Conservation (phyloP, 2,329 filamentous ascomycete genomes). For the Botrytis elliptica region DNA sequence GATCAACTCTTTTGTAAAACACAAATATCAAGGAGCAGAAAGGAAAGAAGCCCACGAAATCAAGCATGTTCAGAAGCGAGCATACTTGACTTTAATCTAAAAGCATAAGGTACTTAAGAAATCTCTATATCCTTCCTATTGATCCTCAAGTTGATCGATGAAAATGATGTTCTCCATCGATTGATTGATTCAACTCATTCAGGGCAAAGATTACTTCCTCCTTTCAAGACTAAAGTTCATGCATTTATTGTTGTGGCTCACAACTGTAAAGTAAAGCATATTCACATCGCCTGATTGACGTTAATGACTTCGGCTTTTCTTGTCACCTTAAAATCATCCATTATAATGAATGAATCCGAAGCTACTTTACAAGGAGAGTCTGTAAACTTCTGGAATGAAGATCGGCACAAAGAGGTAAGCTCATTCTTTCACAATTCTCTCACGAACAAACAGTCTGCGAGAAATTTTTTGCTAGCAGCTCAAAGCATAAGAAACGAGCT, state of each 20-base stretch:
- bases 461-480: neutral
- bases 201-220: neutral
- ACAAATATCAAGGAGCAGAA: no score
- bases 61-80: neutral
- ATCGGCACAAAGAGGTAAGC: neutral
- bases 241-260: neutral
- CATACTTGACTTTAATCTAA: neutral
- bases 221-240: neutral
- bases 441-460: fast-evolving
- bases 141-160: neutral
- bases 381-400: neutral
- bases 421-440: no score
- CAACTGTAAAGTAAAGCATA: neutral
- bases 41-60: neutral
- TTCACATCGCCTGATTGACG: neutral
- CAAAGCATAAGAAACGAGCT: neutral
- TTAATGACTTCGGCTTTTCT: neutral
- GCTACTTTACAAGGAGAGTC: fast-evolving
- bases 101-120: fast-evolving
- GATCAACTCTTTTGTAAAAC: neutral
- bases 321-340: neutral
- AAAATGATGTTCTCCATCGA: neutral
- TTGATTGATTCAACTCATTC: neutral
- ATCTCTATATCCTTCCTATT: neutral
- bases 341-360: neutral